Percentiles rank a stretch among this genome's conserved stretches.
These are phyloP conservation scores for Metschnikowia peoriensis DNA, from an alignment of 805 yeast genomes.

Conservation along the genomic window DNA sequence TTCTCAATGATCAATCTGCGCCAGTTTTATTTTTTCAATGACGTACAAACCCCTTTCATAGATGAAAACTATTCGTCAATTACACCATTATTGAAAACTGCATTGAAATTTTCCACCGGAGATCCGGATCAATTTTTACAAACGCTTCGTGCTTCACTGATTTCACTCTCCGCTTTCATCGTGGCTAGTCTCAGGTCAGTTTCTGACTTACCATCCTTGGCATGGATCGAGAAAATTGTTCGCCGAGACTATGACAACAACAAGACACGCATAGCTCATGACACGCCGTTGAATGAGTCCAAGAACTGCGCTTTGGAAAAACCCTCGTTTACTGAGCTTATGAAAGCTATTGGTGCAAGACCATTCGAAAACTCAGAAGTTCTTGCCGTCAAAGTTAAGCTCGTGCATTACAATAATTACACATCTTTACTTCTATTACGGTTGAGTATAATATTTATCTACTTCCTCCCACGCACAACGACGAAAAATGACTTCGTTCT, in stretches of 20 bases:
- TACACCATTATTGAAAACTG: not conserved
- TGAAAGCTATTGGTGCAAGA: slow-evolving; percentile 9
- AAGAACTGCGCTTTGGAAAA: not conserved
- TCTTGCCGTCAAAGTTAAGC: slow-evolving; percentile 19
- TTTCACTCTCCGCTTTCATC: slow-evolving; percentile 1
- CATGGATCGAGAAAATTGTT: not conserved
- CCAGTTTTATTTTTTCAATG: slow-evolving; percentile 25
- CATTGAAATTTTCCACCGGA: not conserved
- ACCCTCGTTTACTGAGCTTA: not conserved
- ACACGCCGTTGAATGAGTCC: not conserved
- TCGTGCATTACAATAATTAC: slow-evolving; percentile 22
- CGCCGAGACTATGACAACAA: slow-evolving; percentile 1
- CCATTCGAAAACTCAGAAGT: not conserved
- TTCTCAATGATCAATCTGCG: slow-evolving; percentile 9
- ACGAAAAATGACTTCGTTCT: not conserved
- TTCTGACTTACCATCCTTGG: not conserved
- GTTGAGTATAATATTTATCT: slow-evolving; percentile 20
- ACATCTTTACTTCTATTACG: slow-evolving; percentile 17
- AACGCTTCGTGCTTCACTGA: not conserved
- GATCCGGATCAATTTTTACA: not conserved
- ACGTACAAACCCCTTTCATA: slow-evolving; percentile 1
- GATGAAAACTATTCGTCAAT: not conserved
- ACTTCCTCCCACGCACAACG: not conserved
- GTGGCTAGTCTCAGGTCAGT: not conserved
- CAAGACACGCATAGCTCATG: not conserved